phyloP scores from a whole-genome alignment of 331 rosid genomes.

The Rhamnella rubrinervis region DNA sequence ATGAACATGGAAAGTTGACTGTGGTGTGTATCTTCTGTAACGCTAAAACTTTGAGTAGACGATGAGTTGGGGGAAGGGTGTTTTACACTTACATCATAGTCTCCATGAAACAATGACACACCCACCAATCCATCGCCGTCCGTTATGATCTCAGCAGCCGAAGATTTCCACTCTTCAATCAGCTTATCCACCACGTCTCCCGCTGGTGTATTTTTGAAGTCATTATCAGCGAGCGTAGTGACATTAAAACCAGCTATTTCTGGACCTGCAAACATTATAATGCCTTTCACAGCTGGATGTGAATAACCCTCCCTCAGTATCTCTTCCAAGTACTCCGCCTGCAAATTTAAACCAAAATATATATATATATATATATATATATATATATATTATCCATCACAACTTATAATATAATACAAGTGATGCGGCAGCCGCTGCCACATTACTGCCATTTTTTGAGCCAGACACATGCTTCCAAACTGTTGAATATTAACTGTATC shows the following conservation, averaged over 20 bases:
- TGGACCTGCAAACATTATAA: slow-evolving; percentile 75
- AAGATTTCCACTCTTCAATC: slow-evolving; percentile 58
- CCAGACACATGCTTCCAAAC: too few species aligned
- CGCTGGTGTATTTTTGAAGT: slow-evolving; percentile 55
- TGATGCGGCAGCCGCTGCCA: too few species aligned
- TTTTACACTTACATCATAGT: slow-evolving; percentile 54
- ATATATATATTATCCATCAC: too few species aligned
- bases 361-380: too few species aligned
- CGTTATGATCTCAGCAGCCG: slow-evolving; percentile 28
- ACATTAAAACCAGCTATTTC: slow-evolving; percentile 53
- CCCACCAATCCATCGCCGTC: slow-evolving; percentile 53
- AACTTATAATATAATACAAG: too few species aligned
- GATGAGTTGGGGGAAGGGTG: slow-evolving; percentile 42
- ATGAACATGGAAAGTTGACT: slow-evolving; percentile 32
- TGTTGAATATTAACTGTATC: too few species aligned
- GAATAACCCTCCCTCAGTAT: slow-evolving; percentile 67
- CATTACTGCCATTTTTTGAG: too few species aligned
- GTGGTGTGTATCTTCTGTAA: slow-evolving; percentile 42
- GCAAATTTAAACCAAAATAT: slow-evolving; percentile 13
- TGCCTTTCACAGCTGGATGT: slow-evolving; percentile 78
- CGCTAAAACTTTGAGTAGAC: slow-evolving; percentile 36
- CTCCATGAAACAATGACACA: slow-evolving; percentile 66
- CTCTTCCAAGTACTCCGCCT: slow-evolving; percentile 71
- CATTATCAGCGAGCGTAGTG: slow-evolving; percentile 44
- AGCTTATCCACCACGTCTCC: slow-evolving; percentile 82